These are phyloP conservation scores for Kalanchoe fedtschenkoi DNA, from an alignment of 164 flowering plant genomes.

Conservation along the genomic window DNA sequence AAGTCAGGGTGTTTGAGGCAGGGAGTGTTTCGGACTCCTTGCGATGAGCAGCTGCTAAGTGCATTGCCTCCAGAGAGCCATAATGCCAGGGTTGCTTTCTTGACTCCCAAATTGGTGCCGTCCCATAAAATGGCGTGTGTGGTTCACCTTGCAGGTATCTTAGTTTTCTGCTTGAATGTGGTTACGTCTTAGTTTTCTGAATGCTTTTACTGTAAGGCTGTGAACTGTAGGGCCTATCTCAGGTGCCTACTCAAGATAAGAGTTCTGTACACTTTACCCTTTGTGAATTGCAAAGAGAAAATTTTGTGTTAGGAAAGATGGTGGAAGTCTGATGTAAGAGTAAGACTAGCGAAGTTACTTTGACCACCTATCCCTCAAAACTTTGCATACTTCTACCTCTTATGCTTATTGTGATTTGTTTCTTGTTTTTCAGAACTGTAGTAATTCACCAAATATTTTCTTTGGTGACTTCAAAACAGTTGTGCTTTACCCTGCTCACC, in stretches of 20 bases:
- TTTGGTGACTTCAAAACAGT: neutral
- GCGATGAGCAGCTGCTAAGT: slow-evolving; percentile 55
- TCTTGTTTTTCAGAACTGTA: no score
- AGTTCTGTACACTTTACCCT: no score
- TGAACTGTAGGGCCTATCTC: neutral
- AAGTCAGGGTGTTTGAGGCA: slow-evolving; percentile 60
- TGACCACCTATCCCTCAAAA: no score
- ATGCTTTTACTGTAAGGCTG: neutral
- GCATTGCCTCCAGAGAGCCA: slow-evolving; percentile 94
- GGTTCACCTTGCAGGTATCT: slow-evolving; percentile 96
- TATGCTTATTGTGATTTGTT: no score
- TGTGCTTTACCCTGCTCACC: no score
- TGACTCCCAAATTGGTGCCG: slow-evolving; percentile 48
- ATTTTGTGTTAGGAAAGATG: no score
- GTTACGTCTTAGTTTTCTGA: neutral
- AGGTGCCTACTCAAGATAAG: no score
- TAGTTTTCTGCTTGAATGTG: neutral
- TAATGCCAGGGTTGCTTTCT: slow-evolving; percentile 83
- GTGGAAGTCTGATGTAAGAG: no score
- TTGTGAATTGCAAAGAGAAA: no score
- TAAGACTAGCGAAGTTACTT: no score
- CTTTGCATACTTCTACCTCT: no score
- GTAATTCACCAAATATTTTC: no score
- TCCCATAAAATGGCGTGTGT: slow-evolving; percentile 84
- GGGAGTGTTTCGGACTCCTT: slow-evolving; percentile 77